A percentile compares a stretch with the other conserved stretches of the same genome.
Evolutionary conservation across 2,329 filamentous ascomycete species (phyloP).

Genomic region (Botryosphaeria dothidea): DNA sequence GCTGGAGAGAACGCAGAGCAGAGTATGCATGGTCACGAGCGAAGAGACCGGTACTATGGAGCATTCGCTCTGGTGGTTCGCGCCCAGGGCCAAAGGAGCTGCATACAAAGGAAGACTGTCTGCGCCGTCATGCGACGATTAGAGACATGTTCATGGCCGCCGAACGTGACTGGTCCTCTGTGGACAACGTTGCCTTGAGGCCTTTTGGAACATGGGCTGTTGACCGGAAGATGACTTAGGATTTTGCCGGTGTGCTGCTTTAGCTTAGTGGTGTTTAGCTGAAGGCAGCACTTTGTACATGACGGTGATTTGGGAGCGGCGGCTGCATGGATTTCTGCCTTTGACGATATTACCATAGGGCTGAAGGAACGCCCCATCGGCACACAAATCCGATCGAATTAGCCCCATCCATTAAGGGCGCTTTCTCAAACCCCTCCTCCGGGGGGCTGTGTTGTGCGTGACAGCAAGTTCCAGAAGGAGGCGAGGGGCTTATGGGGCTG

Average conservation of each 20-base stretch:
- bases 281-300: neutral
- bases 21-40: constrained; percentile 46
- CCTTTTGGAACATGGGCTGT: neutral
- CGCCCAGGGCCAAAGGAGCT: neutral
- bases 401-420: neutral
- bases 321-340: neutral
- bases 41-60: constrained; percentile 50
- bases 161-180: constrained; percentile 33
- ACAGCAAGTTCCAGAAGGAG: neutral
- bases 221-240: neutral
- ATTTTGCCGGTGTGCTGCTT: neutral
- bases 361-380: neutral
- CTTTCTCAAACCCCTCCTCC: neutral
- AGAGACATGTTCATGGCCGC: constrained; percentile 43
- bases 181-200: neutral
- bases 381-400: neutral
- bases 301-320: neutral
- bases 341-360: neutral
- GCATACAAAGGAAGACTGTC: neutral
- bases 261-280: neutral
- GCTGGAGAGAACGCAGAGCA: constrained; percentile 42
- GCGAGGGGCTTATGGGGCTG: neutral
- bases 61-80: constrained; percentile 10
- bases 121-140: neutral
- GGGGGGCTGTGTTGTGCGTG: neutral